Evolutionary conservation across 2,329 filamentous ascomycete species (phyloP), one percentile per base, ranked within the genome.

Genomic region (Monosporascus cannonballus): DNA sequence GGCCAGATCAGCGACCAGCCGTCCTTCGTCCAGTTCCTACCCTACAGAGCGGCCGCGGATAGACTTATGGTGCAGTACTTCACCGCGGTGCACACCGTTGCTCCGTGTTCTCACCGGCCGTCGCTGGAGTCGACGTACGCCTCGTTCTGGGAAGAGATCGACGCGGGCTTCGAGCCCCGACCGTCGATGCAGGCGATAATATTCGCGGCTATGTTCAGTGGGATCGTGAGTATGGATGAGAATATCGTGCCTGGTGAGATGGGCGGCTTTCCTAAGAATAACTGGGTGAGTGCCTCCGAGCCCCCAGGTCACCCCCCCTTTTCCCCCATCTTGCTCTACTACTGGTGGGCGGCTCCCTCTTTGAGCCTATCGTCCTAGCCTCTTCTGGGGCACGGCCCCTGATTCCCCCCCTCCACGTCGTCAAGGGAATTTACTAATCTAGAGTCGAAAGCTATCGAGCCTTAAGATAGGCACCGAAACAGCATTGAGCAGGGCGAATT

Each of bases 191-290:
- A 90, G 66, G 84, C 86, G 1, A 71, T 90, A 24, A 74, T 90
- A 0, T 87, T 89, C 63, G 82, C 85, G 0, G 80, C 81, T 7
- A 76, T 89, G 70, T 85, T 92, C 59, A 85, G 84, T 41, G 86
- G 84, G 1, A 78, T 83, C 4, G 77, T 89, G 47, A 88, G 85
- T 59, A 78, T 89, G 74, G 72, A 77, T 9, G 80, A 86, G 51
- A 70, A 75, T 6, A 69, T 67, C 36, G 73, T 83, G 22, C 60
- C 75, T 42, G 67, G 69, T 8, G 75, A 82, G 11, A 81, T 86
- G 61, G 79, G 77, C 3, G 75, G 66, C 8, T 66, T 79, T 25
- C 67, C 79, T 2, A 86, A 85, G 61, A 68, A 71, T 25, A 74
- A 74, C 6, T 73, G 89, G 51, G 74, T 87, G 4, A 76, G 42